Base-by-base conservation (phyloP, 2,329 filamentous ascomycete genomes). In the Cladosporium sp. region DNA sequence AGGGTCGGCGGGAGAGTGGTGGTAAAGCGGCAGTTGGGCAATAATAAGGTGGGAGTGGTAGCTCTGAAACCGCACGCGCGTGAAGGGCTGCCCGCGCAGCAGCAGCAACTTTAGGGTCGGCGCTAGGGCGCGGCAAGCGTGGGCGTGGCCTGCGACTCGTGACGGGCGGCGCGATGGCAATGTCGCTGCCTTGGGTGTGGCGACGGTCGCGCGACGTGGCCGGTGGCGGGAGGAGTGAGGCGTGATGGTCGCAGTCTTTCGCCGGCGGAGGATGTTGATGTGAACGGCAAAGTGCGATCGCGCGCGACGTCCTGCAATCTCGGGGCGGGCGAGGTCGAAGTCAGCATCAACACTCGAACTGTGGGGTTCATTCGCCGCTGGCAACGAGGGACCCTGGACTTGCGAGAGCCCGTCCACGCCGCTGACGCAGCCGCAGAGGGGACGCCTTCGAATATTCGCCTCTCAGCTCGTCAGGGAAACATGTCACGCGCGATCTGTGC, bases 21-120 rank as follows among this genome's bases (percentile, higher is more conserved):
- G 38, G 16, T 34, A 37, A 34, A 37, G 35, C 38, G 14, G 40
- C 35, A 38, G 35, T 9, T 9, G n/a, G 35, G 35, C n/a, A 38
- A n/a, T 13, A 14, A 38, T 28, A 38, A 38, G 14, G 35, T 38
- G 35, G 35, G 35, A 38, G 35, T 14, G 31, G 46, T 50, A 16
- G 48, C 32, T 35, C 40, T 50, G 48, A 50, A 50, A 50, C 48
- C 46, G 37, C 35, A 38, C 37, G 46, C 46, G 46, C 46, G 46
- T 49, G 46, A 35, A 35, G 46, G 33, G 16, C 46, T 49, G 46
- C 37, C 46, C 46, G 46, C 46, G 35, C 34, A 11, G 10, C 10
- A 35, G 41, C 13, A 42, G 13, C 37, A 32, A 32, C 42, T 33
- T 50, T 43, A 40, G 32, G 31, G 33, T 41, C 28, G 48, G 40